Evolutionary conservation across 2,329 filamentous ascomycete genomes (phyloP).

Genomic region (Botryotinia convoluta): DNA sequence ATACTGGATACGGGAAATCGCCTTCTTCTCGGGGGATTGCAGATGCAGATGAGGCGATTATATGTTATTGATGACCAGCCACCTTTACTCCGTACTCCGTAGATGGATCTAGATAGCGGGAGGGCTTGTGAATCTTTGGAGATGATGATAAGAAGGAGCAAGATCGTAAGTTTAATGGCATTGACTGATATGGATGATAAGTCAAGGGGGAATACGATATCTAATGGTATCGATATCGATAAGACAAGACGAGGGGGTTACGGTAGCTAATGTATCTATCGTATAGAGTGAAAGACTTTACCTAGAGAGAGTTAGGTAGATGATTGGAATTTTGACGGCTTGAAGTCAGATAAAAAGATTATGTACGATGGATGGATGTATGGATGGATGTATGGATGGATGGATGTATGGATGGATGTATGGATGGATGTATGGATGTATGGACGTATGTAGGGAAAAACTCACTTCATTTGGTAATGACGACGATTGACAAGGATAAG

Average conservation of each 20-base stretch:
- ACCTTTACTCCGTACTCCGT: neutral
- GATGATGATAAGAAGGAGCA: neutral
- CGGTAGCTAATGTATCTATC: neutral
- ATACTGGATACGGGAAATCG: neutral
- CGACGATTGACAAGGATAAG: neutral
- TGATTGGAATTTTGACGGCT: neutral
- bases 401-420: no score
- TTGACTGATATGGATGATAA: neutral
- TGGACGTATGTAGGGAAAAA: conserved; percentile 4
- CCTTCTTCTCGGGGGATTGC: neutral
- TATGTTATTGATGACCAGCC: neutral
- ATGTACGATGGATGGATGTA: neutral
- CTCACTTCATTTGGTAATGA: conserved; percentile 12
- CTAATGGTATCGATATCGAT: neutral
- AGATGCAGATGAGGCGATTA: neutral
- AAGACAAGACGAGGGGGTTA: neutral
- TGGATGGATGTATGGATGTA: neutral
- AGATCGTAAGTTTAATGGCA: neutral
- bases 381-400: neutral
- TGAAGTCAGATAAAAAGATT: neutral
- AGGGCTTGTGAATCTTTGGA: neutral
- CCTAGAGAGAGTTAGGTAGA: neutral
- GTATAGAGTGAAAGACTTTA: neutral
- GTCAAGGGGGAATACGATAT: neutral
- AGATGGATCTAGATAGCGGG: neutral